Percentiles rank a stretch among this genome's conserved stretches.
phyloP scores from a whole-genome alignment of 2,329 filamentous ascomycete genomes.

The Botrytis aclada region DNA sequence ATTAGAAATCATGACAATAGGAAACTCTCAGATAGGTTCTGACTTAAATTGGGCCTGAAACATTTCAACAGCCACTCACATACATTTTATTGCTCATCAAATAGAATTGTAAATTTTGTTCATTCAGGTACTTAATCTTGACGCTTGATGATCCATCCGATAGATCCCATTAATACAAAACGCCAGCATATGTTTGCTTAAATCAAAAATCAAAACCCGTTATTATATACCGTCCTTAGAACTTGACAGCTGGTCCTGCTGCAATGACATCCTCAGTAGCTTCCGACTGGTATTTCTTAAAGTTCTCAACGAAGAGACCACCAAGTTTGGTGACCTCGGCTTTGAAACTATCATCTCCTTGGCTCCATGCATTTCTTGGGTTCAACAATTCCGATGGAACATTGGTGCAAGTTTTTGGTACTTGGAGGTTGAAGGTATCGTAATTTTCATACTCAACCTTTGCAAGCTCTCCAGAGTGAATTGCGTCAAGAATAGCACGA shows the following conservation, averaged over 20 bases:
- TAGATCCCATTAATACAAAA: neutral
- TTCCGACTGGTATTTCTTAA: conserved; percentile 88
- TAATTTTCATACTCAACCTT: conserved; percentile 93
- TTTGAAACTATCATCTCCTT: conserved; percentile 76
- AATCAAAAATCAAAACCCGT: neutral
- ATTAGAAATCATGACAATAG: conserved; percentile 2
- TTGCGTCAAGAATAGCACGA: conserved; percentile 94
- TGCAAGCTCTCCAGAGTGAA: conserved; percentile 94
- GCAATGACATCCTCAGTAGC: conserved; percentile 76
- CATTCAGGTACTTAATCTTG: neutral
- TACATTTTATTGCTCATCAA: conserved; percentile 3
- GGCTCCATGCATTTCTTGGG: conserved; percentile 89
- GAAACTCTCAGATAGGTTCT: neutral
- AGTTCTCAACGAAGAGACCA: conserved; percentile 90
- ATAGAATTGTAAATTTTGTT: neutral
- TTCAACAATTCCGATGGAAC: conserved; percentile 93
- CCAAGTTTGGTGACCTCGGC: conserved; percentile 88
- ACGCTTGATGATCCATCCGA: neutral
- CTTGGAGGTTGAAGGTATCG: conserved; percentile 91
- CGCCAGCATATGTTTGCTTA: conserved; percentile 1
- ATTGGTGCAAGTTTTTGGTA: conserved; percentile 86
- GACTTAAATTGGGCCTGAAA: neutral
- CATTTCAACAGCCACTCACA: neutral
- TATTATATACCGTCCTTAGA: conserved; percentile 11
- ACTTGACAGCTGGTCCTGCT: conserved; percentile 50